phyloP scores from a whole-genome alignment of 2,329 filamentous ascomycete genomes.

The Cercospora citrullina region DNA sequence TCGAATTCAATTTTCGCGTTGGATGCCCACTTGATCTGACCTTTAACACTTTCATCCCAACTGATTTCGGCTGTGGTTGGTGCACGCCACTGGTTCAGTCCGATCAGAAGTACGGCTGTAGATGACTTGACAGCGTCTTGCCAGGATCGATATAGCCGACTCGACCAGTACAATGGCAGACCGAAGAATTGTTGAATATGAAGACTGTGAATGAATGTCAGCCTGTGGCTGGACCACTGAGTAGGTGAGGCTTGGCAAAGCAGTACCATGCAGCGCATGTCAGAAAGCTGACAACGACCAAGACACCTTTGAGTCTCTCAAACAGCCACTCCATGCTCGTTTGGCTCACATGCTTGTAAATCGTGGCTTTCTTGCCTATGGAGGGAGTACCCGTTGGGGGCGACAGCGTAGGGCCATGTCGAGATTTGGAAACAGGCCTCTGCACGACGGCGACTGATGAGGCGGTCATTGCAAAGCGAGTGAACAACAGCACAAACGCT shows the following conservation, averaged over 20 bases:
- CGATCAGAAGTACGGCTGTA: conserved; percentile 71
- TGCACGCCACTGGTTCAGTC: conserved; percentile 81
- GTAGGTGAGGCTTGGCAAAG: neutral
- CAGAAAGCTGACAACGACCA: conserved; percentile 9
- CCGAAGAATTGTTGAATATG: conserved; percentile 22
- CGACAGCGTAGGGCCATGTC: neutral
- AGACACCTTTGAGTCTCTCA: neutral
- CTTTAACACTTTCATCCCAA: conserved; percentile 75
- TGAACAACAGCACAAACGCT: neutral
- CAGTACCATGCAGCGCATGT: conserved; percentile 2
- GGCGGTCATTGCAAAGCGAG: neutral
- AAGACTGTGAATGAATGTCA: conserved; percentile 8
- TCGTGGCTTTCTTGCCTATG: neutral
- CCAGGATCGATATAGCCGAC: conserved; percentile 5
- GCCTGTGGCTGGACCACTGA: neutral
- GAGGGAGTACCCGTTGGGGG: neutral
- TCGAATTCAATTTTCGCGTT: conserved; percentile 72
- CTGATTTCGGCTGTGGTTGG: conserved; percentile 78
- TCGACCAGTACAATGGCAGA: conserved; percentile 8
- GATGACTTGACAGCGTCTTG: conserved; percentile 58
- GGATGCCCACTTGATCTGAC: conserved; percentile 66
- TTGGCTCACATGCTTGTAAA: neutral
- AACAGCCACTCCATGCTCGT: neutral
- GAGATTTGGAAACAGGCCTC: neutral
- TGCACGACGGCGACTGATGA: neutral